Conservation (phyloP, 129 eudicot genomes). For the Centrapalus pauciflorus region DNA sequence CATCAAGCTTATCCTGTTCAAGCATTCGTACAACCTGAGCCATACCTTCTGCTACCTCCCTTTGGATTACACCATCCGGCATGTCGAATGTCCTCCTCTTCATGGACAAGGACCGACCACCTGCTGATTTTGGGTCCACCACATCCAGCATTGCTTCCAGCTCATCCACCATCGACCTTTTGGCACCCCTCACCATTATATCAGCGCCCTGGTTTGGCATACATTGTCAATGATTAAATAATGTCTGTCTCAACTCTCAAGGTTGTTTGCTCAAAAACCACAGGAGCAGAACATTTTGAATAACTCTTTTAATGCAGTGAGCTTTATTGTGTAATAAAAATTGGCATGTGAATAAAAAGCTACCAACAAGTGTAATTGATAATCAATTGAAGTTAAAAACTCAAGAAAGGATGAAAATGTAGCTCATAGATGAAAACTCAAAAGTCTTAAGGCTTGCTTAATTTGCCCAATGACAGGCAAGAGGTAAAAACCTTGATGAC, state of each 20-base stretch:
- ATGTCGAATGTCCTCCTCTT: slow-evolving; percentile 82
- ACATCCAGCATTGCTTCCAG: slow-evolving; percentile 96
- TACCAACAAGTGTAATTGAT: no score
- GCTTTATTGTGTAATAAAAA: no score
- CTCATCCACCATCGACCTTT: slow-evolving; percentile 90
- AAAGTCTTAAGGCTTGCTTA: no score
- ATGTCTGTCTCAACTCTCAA: no score
- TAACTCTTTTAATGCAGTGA: no score
- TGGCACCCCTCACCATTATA: slow-evolving; percentile 79
- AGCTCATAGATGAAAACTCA: neutral
- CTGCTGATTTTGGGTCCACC: slow-evolving; percentile 75
- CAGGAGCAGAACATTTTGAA: no score
- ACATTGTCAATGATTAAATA: neutral
- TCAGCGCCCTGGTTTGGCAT: slow-evolving; percentile 61
- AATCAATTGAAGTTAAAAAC: neutral
- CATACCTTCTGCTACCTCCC: slow-evolving; percentile 85
- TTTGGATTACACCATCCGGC: slow-evolving; percentile 82
- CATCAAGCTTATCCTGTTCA: slow-evolving; percentile 18
- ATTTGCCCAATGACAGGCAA: no score
- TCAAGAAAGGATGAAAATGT: neutral
- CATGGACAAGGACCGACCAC: slow-evolving; percentile 39
- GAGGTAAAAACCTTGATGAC: no score
- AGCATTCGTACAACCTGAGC: slow-evolving; percentile 77
- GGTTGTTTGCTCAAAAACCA: no score
- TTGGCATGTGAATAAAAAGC: no score